Conservation (phyloP, 2,329 filamentous ascomycete genomes). For the Fusarium decemcellulare region DNA sequence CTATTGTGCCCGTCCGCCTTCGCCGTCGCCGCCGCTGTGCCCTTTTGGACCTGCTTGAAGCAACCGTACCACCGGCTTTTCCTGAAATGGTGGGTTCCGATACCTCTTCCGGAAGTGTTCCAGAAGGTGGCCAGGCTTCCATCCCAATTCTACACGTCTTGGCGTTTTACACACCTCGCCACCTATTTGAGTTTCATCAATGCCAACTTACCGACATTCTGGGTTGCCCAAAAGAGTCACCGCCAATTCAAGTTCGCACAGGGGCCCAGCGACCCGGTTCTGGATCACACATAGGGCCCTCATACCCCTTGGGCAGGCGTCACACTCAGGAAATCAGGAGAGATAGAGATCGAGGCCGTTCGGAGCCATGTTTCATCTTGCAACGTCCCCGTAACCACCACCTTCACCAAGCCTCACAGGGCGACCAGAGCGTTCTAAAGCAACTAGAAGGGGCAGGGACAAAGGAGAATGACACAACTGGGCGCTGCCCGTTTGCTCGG, state of each 20-base stretch:
- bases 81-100: conserved; percentile 9
- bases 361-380: conserved; percentile 19
- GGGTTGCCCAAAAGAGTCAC: conserved; percentile 28
- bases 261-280: conserved; percentile 25
- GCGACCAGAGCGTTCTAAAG: conserved; percentile 13
- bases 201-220: conserved; percentile 42
- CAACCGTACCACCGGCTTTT: conserved; percentile 16
- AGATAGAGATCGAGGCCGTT: conserved; percentile 27
- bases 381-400: conserved; percentile 24
- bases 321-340: conserved; percentile 15
- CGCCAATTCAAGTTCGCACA: conserved; percentile 36
- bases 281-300: conserved; percentile 15
- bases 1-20: conserved; percentile 23
- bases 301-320: conserved; percentile 15
- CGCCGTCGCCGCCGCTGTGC: conserved; percentile 11
- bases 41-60: conserved; percentile 15
- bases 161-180: conserved; percentile 18
- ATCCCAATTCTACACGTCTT: conserved; percentile 1
- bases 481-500: conserved; percentile 2
- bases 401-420: conserved; percentile 11
- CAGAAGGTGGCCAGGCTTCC: conserved; percentile 31
- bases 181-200: conserved; percentile 34
- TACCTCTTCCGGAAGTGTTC: conserved; percentile 44
- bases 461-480: background rate
- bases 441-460: conserved; percentile 10